Evolutionary conservation across 768 basidiomycete species (phyloP), one percentile per base, ranked within the genome.

Genomic region (Lanmaoa pseudosensibilis): DNA sequence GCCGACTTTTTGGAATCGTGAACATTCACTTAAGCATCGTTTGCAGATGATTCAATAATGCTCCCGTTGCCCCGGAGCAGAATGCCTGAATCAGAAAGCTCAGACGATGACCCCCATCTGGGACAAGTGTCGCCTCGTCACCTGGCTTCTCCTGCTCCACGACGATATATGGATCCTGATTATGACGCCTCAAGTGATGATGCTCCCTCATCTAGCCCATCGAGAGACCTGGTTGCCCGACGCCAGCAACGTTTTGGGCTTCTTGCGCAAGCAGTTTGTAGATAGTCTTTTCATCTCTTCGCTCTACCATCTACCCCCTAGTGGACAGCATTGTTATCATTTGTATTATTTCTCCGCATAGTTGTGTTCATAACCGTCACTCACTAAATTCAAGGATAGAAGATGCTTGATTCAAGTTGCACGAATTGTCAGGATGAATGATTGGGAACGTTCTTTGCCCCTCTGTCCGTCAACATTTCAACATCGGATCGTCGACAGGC

Each of bases 121-220:
- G 86, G 86, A 0, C 85, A 87, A 67, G 84, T 88, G 18, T 88
- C 85, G 0, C 86, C 87, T n/a, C 80, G 81, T 57, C 84, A 84
- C 62, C 69, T 89, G 33, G 80, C 83, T 38, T 90, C 87, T 9
- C 86, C 87, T 7, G 78, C 75, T 21, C 69, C 80, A 40, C 81
- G 77, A 36, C 78, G 79, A 39, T 60, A 68, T 21, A 67, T 72
- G 57, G 63, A 51, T 33, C 58, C 55, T 19, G 68, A 76, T 51
- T 68, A 71, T 33, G 77, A 80, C 52, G 70, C 72, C 1, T 72
- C 74, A 5, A 80, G 80, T 63, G 83, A 84, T 62, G 83, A 83
- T 63, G 77, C 75, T 16, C 69, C 61, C 2, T 73, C 74, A 16
- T 71, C 72, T 25, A 84, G 83, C 57, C 83, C 83, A 8, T 74